Base-by-base conservation (phyloP, 2,329 filamentous ascomycete species). In the Lojkania enalia region DNA sequence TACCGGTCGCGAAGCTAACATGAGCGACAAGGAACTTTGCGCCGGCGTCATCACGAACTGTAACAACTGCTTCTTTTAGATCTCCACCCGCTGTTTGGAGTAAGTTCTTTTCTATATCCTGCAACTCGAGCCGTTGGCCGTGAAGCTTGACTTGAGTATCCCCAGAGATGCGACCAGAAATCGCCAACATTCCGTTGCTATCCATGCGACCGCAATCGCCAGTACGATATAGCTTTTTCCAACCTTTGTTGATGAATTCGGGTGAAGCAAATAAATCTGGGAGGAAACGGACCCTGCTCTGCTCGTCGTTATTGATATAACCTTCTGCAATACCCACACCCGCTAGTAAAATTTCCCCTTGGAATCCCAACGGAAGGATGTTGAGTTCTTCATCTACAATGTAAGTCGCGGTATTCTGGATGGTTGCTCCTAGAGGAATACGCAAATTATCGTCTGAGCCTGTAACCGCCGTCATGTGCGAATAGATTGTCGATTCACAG, bases 71-170 rank as follows among this genome's bases (percentile, higher is more conserved):
- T 1, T 66, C 54, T 2, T 42, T 20, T 9, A 74, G 18, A 21
- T 27, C 18, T 11, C 44, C 49, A 12, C 35, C 16, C 2, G 46
- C 19, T 11, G 33, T 29, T 14, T 19, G 4, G 12, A 71, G 15
- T 29, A 74, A 64, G 9, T 46, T 47, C 3, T 45, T 44, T 38
- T 71, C 71, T n/a, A 80, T 67, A 5, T 81, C 79, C 2, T 61
- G 53, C 0, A 81, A 57, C 12, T 81, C 77, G 18, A 79, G 70
- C 1, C 74, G 67, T 2, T 74, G 39, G 1, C 75, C 75, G 2
- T 67, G 61, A 1, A 80, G 55, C 51, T 79, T 79, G 48, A 79
- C 57, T 32, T 76, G 69, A 0, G 67, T 72, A 39, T 77, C 74
- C 3, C 71, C 73, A 1, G 46, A 57, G 1, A 73, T 68, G 0